Base-by-base conservation (phyloP, 2,329 filamentous ascomycete genomes). In the Aspergillus flavus region DNA sequence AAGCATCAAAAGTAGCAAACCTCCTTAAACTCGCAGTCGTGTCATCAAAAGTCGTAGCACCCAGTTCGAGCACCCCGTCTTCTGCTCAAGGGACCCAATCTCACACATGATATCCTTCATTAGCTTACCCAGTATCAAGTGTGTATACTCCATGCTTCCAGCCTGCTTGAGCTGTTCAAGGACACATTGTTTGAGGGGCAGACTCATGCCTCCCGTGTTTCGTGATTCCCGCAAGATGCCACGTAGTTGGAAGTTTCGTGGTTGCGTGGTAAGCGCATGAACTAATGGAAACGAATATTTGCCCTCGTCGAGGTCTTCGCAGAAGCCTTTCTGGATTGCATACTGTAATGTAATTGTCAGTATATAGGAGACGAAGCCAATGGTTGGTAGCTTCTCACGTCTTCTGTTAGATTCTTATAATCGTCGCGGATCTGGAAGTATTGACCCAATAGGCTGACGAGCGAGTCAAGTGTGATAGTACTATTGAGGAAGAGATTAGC, bases 281-380 rank as follows among this genome's bases (percentile, higher is more conserved):
- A 96, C 94, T 72, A 97, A 87, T 50, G 92, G 92, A 75, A 96
- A 96, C 39, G 89, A 93, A 82, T 96, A 96, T 83, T 96, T 96
- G 68, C 93, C 93, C 80, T 63, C 61, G 16, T 67, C 58, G 34
- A 93, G 95, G 71, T 95, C 86, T 60, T 93, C 94, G 4, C 12
- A 36, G 34, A 36, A 36, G 12, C 34, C 34, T 81, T 97, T 97
- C 78, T 95, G 93, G 66, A 89, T 83, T 46, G 87, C 87, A 82
- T 96, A 96, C 74, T 88, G 83, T 78, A 7, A 3, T 50, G 16
- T 2, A 4, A 7, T 11, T 11, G 6, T 23, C n/a, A 45, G 43
- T 45, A 12, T 23, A 12, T 12, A 23, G 43, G n/a, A 23, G 10
- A 14, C 3, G 1, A 12, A 21, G n/a, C 12, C 2, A 6, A 6